Evolutionary conservation across 805 yeast species (phyloP).

Genomic region (Starmerella vaccinii): DNA sequence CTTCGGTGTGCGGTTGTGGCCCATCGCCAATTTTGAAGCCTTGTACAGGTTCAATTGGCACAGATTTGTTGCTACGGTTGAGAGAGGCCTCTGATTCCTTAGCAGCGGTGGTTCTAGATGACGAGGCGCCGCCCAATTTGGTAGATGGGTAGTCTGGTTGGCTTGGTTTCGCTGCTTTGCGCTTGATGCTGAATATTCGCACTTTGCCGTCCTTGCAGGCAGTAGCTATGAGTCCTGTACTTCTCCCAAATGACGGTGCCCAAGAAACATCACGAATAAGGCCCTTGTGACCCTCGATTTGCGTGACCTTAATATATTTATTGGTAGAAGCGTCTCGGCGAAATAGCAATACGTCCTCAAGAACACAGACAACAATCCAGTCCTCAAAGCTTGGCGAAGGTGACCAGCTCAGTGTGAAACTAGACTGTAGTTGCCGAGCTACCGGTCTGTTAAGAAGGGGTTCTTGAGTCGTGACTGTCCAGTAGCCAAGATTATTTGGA

Average conservation of each 20-base stretch:
- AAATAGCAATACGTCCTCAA: conserved; percentile 81
- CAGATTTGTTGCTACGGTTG: background rate
- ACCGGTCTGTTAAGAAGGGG: conserved; percentile 54
- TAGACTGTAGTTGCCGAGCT: conserved; percentile 71
- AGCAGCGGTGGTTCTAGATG: background rate
- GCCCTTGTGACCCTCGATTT: conserved; percentile 75
- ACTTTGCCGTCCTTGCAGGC: conserved; percentile 93
- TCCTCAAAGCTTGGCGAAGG: conserved; percentile 75
- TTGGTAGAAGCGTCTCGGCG: conserved; percentile 37
- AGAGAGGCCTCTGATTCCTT: background rate
- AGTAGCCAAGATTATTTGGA: conserved; percentile 73
- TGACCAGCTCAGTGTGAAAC: conserved; percentile 83
- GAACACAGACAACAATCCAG: conserved; percentile 69
- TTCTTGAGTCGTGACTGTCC: conserved; percentile 70
- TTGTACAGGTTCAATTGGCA: conserved; percentile 8
- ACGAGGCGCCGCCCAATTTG: conserved; percentile 7
- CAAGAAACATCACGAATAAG: conserved; percentile 80
- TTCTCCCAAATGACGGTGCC: conserved; percentile 95
- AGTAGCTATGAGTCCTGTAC: conserved; percentile 80
- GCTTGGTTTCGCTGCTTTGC: background rate
- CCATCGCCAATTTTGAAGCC: conserved; percentile 10
- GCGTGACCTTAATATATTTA: conserved; percentile 39
- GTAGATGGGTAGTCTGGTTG: background rate
- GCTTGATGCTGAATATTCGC: conserved; percentile 60
- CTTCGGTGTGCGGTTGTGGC: background rate